Evolutionary conservation across 176 grass and related monocot species (phyloP).

Genomic region (Panicum miliaceum): DNA sequence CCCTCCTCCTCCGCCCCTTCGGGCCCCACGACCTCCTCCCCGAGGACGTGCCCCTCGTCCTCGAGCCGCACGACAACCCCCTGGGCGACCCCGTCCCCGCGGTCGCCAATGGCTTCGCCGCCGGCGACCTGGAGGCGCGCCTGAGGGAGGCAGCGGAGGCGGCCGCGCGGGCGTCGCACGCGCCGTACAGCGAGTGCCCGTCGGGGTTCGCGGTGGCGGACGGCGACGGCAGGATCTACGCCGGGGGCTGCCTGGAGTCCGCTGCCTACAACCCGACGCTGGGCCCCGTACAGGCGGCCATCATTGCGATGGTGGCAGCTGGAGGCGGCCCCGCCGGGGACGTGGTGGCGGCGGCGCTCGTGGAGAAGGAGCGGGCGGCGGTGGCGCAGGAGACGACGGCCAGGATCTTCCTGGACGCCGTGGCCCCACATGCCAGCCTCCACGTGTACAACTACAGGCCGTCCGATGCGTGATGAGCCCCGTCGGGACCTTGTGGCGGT

Average conservation of each 20-base stretch:
- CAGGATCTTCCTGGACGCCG: slow-evolving; percentile 72
- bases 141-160: slow-evolving; percentile 60
- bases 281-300: slow-evolving; percentile 85
- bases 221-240: slow-evolving; percentile 63
- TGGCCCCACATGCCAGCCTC: slow-evolving; percentile 67
- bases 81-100: slow-evolving; percentile 41
- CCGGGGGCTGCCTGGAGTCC: slow-evolving; percentile 70
- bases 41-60: slow-evolving; percentile 66
- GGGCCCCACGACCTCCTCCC: slow-evolving; percentile 79
- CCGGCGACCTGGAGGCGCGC: slow-evolving; percentile 26
- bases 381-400: slow-evolving; percentile 82
- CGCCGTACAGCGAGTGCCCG: slow-evolving; percentile 81
- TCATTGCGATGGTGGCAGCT: slow-evolving; percentile 63
- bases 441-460: slow-evolving; percentile 76
- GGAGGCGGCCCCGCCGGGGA: slow-evolving; percentile 39
- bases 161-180: slow-evolving; percentile 72
- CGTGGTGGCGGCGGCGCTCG: slow-evolving; percentile 73
- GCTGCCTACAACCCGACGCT: slow-evolving; percentile 94
- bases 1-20: slow-evolving; percentile 77
- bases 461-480: slow-evolving; percentile 54
- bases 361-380: slow-evolving; percentile 65
- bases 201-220: slow-evolving; percentile 87
- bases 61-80: slow-evolving; percentile 72
- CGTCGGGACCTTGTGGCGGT: neutral
- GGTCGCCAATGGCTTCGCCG: slow-evolving; percentile 45